Evolutionary conservation across 306 rosid genomes (phyloP), one percentile per base, ranked within the genome.

Genomic region (Vigna nakashimae): DNA sequence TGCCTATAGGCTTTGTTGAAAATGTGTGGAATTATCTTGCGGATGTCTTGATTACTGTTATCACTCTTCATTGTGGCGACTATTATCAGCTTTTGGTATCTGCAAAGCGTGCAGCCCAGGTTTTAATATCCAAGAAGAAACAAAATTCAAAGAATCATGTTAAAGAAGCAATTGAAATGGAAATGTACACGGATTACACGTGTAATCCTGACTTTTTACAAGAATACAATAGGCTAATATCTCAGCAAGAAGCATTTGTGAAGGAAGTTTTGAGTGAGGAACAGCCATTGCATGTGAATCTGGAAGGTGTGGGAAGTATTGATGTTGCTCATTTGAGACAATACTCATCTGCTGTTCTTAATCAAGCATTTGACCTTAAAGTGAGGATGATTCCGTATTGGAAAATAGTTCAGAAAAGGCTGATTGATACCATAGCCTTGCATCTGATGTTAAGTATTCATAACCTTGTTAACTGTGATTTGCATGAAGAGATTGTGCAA

Each of bases 331-430:
- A 15, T 18, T 5, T 89, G 26, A 68, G 86, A 68, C 2, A 52
- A 0, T 48, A 81, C 49, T 0, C 57, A 4, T 1, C 56, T 28
- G 1, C 62, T 43, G 45, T 73, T 20, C 68, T 88, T 2, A 18
- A 4, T 16, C 87, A 89, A 24, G 88, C 93, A 0, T 89, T 73
- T 65, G 97, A 91, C 24, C 9, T 88, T 72, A 84, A 85, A 46
- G 83, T 85, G 62, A 79, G 92, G 4, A 83, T 88, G 82, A 74
- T 78, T 0, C 85, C 97, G 0, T 87, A 88, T 0, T 91, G 97
- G 97, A 87, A 72, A 52, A 79, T 87, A 5, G 93, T 87, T 3
- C 6, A 74, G 72, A 86, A 42, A 20, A 71, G 93, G 71, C 51
- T 87, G 0, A 87, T 89, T 1, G 91, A 91, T 26, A 65, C 42